A percentile compares a stretch with the other conserved stretches of the same genome.
phyloP scores from a whole-genome alignment of 495 filamentous ascomycete species.

The Aspergillus bertholletiae region DNA sequence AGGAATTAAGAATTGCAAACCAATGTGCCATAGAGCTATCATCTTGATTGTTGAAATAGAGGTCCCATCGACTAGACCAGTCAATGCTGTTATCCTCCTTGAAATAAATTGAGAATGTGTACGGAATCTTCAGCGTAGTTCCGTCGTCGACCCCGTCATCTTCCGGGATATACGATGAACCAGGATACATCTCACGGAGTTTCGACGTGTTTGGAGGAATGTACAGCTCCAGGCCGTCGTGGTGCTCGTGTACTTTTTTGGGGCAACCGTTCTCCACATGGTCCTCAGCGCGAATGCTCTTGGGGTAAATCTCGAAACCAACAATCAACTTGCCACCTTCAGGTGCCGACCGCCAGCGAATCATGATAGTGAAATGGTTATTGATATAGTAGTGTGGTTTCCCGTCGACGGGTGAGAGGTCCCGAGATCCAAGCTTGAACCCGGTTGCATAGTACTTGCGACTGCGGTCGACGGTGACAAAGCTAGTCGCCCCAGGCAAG shows the following conservation, averaged over 20 bases:
- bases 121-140: constrained; percentile 73
- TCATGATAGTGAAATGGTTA: constrained; percentile 87
- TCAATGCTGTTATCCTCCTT: constrained; percentile 79
- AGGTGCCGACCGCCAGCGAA: constrained; percentile 76
- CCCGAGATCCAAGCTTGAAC: constrained; percentile 87
- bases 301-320: constrained; percentile 90
- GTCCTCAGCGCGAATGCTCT: constrained; percentile 67
- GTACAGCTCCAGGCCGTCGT: constrained; percentile 64
- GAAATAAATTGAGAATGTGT: constrained; percentile 92
- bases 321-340: constrained; percentile 80
- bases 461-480: constrained; percentile 84
- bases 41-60: constrained; percentile 90
- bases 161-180: constrained; percentile 56
- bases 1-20: constrained; percentile 88
- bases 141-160: constrained; percentile 60
- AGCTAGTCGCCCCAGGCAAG: constrained; percentile 86
- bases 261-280: constrained; percentile 64
- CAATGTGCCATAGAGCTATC: constrained; percentile 84
- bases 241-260: constrained; percentile 55
- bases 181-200: constrained; percentile 52
- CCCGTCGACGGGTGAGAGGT: constrained; percentile 57
- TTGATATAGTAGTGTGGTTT: constrained; percentile 75
- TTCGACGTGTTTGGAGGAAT: constrained; percentile 59
- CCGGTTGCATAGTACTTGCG: constrained; percentile 91
- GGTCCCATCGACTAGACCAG: constrained; percentile 85